Conservation (phyloP, 1,284 basidiomycete genomes). For the Peniophora sp. region DNA sequence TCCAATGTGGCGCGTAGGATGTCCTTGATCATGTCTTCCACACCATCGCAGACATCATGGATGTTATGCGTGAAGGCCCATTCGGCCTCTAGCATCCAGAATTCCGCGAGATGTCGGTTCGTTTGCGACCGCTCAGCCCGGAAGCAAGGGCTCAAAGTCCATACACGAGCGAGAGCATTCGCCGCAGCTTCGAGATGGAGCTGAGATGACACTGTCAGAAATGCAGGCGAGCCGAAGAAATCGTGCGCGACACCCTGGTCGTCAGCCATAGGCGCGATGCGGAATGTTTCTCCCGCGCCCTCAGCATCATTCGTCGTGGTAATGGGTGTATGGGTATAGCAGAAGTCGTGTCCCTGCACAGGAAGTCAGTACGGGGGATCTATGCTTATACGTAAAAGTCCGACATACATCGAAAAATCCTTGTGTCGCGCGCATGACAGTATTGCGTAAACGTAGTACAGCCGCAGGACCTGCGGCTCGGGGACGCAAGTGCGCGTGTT, state of each 20-base stretch:
- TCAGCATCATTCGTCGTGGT: slow-evolving; percentile 92
- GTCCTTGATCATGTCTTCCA: slow-evolving; percentile 59
- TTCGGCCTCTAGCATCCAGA: slow-evolving; percentile 98
- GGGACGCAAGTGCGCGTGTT: slow-evolving; percentile 79
- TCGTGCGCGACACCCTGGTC: slow-evolving; percentile 23
- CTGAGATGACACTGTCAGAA: slow-evolving; percentile 92
- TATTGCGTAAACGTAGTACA: slow-evolving; percentile 68
- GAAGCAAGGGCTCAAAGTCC: slow-evolving; percentile 89
- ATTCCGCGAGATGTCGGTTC: slow-evolving; percentile 90
- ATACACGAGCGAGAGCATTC: slow-evolving; percentile 74
- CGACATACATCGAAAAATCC: slow-evolving; percentile 55
- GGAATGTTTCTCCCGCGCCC: slow-evolving; percentile 94
- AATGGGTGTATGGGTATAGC: slow-evolving; percentile 78
- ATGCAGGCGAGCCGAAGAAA: slow-evolving; percentile 72
- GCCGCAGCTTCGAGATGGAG: slow-evolving; percentile 91
- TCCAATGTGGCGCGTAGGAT: slow-evolving; percentile 24
- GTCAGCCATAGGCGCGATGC: slow-evolving; percentile 34
- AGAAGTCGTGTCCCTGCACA: slow-evolving; percentile 68
- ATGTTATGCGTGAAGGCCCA: slow-evolving; percentile 55
- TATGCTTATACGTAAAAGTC: slow-evolving; percentile 25
- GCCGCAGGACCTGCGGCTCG: slow-evolving; percentile 65
- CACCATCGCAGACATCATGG: slow-evolving; percentile 58
- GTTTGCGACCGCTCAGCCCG: slow-evolving; percentile 89
- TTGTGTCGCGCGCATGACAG: slow-evolving; percentile 42
- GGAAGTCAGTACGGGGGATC: neutral